A percentile compares a stretch with the other conserved stretches of the same genome.
Evolutionary conservation across 768 basidiomycete genomes (phyloP).

Genomic region (Hericium rajendrae): DNA sequence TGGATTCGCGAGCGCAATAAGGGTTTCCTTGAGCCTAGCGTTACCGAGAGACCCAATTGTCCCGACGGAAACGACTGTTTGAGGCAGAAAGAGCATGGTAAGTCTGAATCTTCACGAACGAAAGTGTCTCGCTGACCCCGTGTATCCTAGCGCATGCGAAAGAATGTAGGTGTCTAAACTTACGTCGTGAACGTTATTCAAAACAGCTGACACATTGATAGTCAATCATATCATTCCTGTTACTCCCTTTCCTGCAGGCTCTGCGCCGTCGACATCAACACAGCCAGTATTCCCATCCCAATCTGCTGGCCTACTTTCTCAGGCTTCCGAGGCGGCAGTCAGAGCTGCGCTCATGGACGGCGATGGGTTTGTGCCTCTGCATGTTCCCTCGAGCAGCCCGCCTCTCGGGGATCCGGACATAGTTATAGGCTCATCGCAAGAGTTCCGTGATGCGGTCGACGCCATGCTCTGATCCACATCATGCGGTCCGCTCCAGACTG

Average conservation of each 20-base stretch:
- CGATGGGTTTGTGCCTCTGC: neutral
- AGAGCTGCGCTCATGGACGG: slow-evolving; percentile 3
- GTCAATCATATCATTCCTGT: slow-evolving; percentile 25
- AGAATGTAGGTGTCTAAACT: slow-evolving; percentile 43
- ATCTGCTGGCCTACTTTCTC: neutral
- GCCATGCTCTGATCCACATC: slow-evolving; percentile 4
- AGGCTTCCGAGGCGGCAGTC: neutral
- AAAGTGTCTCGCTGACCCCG: neutral
- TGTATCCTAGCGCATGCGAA: slow-evolving; percentile 49
- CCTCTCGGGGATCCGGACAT: slow-evolving; percentile 6
- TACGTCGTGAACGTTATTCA: neutral
- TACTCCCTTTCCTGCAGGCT: neutral
- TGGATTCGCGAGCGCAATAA: slow-evolving; percentile 73
- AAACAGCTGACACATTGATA: slow-evolving; percentile 4
- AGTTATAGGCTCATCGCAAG: slow-evolving; percentile 10
- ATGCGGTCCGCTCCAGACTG: no score
- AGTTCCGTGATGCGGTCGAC: slow-evolving; percentile 18
- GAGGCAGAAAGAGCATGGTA: slow-evolving; percentile 60
- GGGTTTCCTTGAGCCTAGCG: slow-evolving; percentile 45
- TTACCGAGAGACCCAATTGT: slow-evolving; percentile 61
- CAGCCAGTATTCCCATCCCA: neutral
- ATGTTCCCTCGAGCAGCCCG: neutral
- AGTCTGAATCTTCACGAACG: slow-evolving; percentile 12
- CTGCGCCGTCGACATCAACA: neutral
- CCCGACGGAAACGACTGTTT: slow-evolving; percentile 48